phyloP scores from a whole-genome alignment of 805 yeast genomes.

The Candida namnaoensis region DNA sequence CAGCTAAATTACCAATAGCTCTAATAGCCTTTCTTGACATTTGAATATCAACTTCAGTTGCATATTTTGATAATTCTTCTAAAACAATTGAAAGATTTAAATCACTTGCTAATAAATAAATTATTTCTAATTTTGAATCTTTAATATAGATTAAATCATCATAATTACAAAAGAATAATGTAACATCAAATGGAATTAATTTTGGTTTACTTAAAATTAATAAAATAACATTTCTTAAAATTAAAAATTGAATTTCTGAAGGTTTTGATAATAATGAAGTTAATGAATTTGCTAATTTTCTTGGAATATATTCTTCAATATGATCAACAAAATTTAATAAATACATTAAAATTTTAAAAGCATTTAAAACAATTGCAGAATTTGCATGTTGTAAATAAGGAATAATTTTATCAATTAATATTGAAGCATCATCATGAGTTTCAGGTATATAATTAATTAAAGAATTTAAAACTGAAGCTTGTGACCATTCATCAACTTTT shows the following conservation, averaged over 20 bases:
- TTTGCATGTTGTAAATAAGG: slow-evolving; percentile 77
- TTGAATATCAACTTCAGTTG: slow-evolving; percentile 76
- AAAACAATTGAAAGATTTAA: slow-evolving; percentile 52
- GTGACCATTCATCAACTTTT: slow-evolving; percentile 52
- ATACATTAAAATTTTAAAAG: slow-evolving; percentile 66
- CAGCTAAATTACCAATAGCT: slow-evolving; percentile 85
- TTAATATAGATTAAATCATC: slow-evolving; percentile 85
- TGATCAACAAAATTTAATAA: slow-evolving; percentile 59
- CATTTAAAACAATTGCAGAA: slow-evolving; percentile 71
- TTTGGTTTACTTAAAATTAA: slow-evolving; percentile 59
- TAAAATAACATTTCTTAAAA: slow-evolving; percentile 71
- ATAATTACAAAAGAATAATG: slow-evolving; percentile 71
- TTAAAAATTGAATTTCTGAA: slow-evolving; percentile 76
- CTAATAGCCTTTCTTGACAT: slow-evolving; percentile 84
- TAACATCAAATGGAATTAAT: slow-evolving; percentile 58
- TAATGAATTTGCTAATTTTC: slow-evolving; percentile 59
- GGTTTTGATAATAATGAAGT: slow-evolving; percentile 66
- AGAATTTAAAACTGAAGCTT: slow-evolving; percentile 55
- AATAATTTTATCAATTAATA: slow-evolving; percentile 51
- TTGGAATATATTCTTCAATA: slow-evolving; percentile 48
- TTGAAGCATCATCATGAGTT: slow-evolving; percentile 52
- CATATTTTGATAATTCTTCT: slow-evolving; percentile 75
- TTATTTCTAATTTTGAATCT: slow-evolving; percentile 83
- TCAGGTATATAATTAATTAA: slow-evolving; percentile 67
- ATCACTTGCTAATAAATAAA: slow-evolving; percentile 68